Base-by-base conservation (phyloP, 305 asterid genomes). In the Caryopteris hybrid region DNA sequence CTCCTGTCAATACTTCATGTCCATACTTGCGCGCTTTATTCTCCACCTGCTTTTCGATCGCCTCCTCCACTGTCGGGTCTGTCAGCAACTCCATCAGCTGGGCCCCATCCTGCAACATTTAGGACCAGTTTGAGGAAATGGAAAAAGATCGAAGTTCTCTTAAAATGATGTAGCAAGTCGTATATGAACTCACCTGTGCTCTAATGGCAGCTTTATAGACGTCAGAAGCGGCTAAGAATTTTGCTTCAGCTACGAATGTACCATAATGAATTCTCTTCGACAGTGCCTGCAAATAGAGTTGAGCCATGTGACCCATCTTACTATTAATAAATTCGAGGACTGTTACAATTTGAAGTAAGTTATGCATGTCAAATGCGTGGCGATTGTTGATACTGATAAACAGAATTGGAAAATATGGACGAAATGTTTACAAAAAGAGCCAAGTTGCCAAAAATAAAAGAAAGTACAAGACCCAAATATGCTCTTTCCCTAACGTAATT, bases 211-310 rank as follows among this genome's bases (percentile, higher is more conserved):
- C 72, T 42, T 71, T 43, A 21, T 86, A 90, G 66, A 80, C 83
- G 53, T 83, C 91, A 7, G 96, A 90, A 6, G 88, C 76, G 39
- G 83, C 87, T 62, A 73, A 84, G 57, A 84, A 89, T 69, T 92
- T 92, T 8, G 96, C 96, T 77, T 92, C 98, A 7, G 98, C 98
- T 29, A 92, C 96, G 61, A 92, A 85, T 79, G 86, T 92, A 43
- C 96, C 96, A 0, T 87, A 89, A 66, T 92, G 96, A 61, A 86
- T 87, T 80, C 98, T 84, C 81, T 89, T 89, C 33, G 96, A 89
- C 68, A 92, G 67, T 43, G 78, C 74, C 98, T 89, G 78, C 66
- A 33, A 61, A 16, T 16, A 63, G 29, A 64, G 39, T 17, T 17
- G 23, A 34, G 39, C n/a, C n/a, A n/a, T n/a, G n/a, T n/a, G n/a